Percentiles rank a stretch among this genome's conserved stretches.
Evolutionary conservation across 768 basidiomycete species (phyloP).

Genomic region (Cystobasidium ongulense): DNA sequence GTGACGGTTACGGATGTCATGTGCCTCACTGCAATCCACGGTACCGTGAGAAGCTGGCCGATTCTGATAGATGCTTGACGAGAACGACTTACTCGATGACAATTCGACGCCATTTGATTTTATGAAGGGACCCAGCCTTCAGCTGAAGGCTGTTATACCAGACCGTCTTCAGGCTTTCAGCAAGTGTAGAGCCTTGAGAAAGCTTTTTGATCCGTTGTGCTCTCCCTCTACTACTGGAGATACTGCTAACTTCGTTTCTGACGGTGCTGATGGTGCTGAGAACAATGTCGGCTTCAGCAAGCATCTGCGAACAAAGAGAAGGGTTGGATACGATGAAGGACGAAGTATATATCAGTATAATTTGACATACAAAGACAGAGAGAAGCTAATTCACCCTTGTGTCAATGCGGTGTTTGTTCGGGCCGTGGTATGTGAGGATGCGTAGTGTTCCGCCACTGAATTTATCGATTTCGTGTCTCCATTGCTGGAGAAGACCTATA

Average conservation of each 20-base stretch:
- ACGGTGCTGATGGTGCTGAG: background rate
- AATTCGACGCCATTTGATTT: background rate
- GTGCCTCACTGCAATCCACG: background rate
- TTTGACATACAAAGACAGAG: too few relatives aligned
- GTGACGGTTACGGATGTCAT: background rate
- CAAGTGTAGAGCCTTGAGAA: background rate
- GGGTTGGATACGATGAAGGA: too few relatives aligned
- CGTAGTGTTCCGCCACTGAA: background rate
- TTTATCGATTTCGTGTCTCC: background rate
- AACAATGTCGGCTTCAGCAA: background rate
- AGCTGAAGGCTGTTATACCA: background rate
- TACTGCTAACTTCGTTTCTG: background rate
- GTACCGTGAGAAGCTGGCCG: background rate
- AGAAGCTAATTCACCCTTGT: too few relatives aligned
- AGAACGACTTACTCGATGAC: background rate
- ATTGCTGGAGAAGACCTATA: background rate
- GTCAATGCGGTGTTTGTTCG: too few relatives aligned
- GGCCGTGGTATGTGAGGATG: background rate
- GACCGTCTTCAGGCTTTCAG: background rate
- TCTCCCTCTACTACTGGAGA: background rate
- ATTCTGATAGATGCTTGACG: too few relatives aligned
- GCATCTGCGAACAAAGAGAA: background rate
- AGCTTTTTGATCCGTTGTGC: background rate
- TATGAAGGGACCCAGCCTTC: background rate
- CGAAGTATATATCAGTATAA: too few relatives aligned